phyloP scores from a whole-genome alignment of 148 eudicot genomes.

The Arbutus unedo region DNA sequence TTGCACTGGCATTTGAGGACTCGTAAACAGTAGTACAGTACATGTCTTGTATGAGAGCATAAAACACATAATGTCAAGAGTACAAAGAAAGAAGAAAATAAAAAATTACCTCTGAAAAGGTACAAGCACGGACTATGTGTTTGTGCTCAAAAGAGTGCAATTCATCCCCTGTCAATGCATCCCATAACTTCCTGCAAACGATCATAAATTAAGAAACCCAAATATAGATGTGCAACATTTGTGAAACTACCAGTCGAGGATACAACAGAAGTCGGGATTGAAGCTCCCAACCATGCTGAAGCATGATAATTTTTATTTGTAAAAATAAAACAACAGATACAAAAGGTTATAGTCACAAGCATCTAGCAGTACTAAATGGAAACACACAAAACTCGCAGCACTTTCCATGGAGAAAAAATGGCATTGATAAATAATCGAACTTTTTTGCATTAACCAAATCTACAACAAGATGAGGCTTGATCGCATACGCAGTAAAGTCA shows the following conservation, averaged over 20 bases:
- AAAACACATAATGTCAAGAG: not conserved
- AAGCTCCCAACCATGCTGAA: not conserved
- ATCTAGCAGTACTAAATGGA: not conserved
- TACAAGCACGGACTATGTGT: slow-evolving; percentile 91
- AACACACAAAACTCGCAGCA: not conserved
- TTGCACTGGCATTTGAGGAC: not conserved
- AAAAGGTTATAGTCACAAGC: not conserved
- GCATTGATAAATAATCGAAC: not conserved
- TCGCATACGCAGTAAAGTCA: slow-evolving; percentile 81
- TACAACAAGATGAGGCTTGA: not conserved
- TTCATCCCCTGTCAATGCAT: slow-evolving; percentile 89
- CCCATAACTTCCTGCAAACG: slow-evolving; percentile 83
- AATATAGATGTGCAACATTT: not conserved
- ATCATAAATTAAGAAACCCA: slow-evolving; percentile 1
- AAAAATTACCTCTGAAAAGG: slow-evolving; percentile 78
- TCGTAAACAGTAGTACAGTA: not conserved
- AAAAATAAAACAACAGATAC: not conserved
- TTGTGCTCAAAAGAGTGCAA: slow-evolving; percentile 96
- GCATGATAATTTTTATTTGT: not conserved
- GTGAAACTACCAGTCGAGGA: not conserved
- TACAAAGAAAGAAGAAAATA: not conserved
- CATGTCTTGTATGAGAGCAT: not conserved
- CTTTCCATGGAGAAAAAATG: not conserved
- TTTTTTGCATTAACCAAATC: not conserved
- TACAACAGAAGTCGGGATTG: not conserved